A percentile compares a stretch with the other conserved stretches of the same genome.
These are phyloP conservation scores for Globisporangium recalcitrans DNA, from an alignment of 352 stramenopile genomes.

Conservation along the genomic window DNA sequence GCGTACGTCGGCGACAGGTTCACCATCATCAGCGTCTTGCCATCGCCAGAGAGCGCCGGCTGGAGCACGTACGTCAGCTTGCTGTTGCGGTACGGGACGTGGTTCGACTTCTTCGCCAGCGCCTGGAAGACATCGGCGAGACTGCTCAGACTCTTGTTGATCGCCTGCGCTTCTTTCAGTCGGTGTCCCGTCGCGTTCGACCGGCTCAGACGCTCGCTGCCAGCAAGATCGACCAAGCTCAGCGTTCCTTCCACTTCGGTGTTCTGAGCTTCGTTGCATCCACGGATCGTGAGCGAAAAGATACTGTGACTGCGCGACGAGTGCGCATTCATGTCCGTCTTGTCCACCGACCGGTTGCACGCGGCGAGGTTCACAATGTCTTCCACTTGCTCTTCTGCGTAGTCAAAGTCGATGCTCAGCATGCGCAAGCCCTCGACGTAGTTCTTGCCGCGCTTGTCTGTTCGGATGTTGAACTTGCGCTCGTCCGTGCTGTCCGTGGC, in stretches of 20 bases:
- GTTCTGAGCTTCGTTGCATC: conserved; percentile 85
- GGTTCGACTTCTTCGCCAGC: conserved; percentile 93
- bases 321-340: conserved; percentile 98
- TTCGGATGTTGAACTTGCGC: conserved; percentile 80
- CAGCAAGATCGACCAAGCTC: conserved; percentile 92
- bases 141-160: conserved; percentile 99
- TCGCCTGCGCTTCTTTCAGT: conserved; percentile 96
- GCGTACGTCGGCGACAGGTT: conserved; percentile 96
- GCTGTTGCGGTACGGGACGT: conserved; percentile 98
- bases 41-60: conserved; percentile 97
- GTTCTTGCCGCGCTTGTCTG: conserved; percentile 72
- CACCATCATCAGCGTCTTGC: conserved; percentile 99
- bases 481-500: conserved; percentile 38
- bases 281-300: conserved; percentile 93
- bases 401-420: conserved; percentile 65
- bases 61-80: conserved; percentile 99
- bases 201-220: conserved; percentile 95
- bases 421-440: conserved; percentile 88
- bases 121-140: conserved; percentile 98
- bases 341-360: conserved; percentile 93
- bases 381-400: conserved; percentile 84
- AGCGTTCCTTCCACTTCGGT: conserved; percentile 90
- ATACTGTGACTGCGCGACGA: conserved; percentile 97
- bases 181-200: conserved; percentile 87
- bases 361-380: conserved; percentile 87